Percentiles rank a stretch among this genome's conserved stretches.
These are phyloP conservation scores for Rheum nobile DNA, from an alignment of 148 eudicot species.

Conservation along the genomic window DNA sequence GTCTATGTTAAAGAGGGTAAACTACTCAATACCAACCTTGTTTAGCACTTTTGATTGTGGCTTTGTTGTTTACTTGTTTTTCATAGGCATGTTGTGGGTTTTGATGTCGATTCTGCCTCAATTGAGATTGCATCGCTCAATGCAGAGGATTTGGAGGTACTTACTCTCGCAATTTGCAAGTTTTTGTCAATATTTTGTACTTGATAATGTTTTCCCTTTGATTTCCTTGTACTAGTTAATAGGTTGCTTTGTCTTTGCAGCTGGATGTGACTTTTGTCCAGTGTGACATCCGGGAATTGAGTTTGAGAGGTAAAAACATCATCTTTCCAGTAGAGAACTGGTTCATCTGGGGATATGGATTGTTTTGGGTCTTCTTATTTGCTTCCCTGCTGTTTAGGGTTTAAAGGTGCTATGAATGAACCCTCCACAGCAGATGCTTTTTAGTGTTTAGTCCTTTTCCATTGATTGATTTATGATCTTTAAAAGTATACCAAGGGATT, in stretches of 20 bases:
- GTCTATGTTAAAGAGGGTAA: neutral
- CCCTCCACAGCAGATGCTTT: neutral
- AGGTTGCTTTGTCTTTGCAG: conserved; percentile 29
- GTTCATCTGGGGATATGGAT: neutral
- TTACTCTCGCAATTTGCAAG: neutral
- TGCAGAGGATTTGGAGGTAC: conserved; percentile 92
- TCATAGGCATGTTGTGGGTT: conserved; percentile 63
- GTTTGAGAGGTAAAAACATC: conserved; percentile 38
- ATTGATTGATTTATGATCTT: neutral
- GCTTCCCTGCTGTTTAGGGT: neutral
- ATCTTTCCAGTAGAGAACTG: neutral
- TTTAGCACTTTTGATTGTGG: neutral
- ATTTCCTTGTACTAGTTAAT: neutral
- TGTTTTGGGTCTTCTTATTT: neutral
- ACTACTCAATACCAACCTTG: neutral
- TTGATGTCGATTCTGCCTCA: conserved; percentile 77
- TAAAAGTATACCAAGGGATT: neutral
- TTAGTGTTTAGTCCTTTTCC: neutral
- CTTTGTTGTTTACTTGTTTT: conserved; percentile 15
- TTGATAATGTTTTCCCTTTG: neutral
- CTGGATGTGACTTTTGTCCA: conserved; percentile 67
- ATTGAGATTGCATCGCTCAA: conserved; percentile 66
- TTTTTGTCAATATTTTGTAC: neutral
- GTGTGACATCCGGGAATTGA: conserved; percentile 47
- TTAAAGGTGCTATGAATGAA: no score